Conservation (phyloP, 805 yeast genomes). For the Candida xyloterini region DNA sequence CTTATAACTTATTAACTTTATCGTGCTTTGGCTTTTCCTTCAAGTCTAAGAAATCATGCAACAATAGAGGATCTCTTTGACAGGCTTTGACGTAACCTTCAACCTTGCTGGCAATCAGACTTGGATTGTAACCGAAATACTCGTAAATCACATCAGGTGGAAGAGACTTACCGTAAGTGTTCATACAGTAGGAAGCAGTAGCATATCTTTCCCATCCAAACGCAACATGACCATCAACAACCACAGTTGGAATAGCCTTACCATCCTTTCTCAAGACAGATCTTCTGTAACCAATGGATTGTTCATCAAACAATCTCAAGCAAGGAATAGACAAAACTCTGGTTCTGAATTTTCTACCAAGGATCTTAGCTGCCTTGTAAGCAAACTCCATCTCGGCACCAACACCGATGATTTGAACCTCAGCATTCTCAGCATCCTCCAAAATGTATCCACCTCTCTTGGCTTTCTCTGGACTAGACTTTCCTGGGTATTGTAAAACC, state of each 20-base stretch:
- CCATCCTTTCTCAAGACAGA: conserved; percentile 83
- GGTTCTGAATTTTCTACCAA: conserved; percentile 58
- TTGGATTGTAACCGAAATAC: conserved; percentile 85
- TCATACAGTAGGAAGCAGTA: conserved; percentile 93
- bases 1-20: conserved; percentile 20
- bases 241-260: conserved; percentile 72
- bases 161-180: conserved; percentile 96
- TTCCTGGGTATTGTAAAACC: conserved; percentile 91
- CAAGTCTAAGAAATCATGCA: conserved; percentile 34
- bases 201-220: conserved; percentile 93
- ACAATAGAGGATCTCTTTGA: conserved; percentile 24
- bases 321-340: conserved; percentile 91
- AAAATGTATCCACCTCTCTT: conserved; percentile 89
- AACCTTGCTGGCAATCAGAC: conserved; percentile 65
- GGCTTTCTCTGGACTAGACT: conserved; percentile 81
- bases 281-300: conserved; percentile 74
- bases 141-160: conserved; percentile 81
- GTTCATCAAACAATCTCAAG: conserved; percentile 83
- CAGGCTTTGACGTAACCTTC: conserved; percentile 26
- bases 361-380: conserved; percentile 75
- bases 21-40: conserved; percentile 28
- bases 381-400: conserved; percentile 92
- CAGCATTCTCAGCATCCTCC: conserved; percentile 59
- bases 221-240: conserved; percentile 90
- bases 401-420: conserved; percentile 70